Base-by-base conservation (phyloP, 768 basidiomycete genomes). In the Tulasnella sp. region DNA sequence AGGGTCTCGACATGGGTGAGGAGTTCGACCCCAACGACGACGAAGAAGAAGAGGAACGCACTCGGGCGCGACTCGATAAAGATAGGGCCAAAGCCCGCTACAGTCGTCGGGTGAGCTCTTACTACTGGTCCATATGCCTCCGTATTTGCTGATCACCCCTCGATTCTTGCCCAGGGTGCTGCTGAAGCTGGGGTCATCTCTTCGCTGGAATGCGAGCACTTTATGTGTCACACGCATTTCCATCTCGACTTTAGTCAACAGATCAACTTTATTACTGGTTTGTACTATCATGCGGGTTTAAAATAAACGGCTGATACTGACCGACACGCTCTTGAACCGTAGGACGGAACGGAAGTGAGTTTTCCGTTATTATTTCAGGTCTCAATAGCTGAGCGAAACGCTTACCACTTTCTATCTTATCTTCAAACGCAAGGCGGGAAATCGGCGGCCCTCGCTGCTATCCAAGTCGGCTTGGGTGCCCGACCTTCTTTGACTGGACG, bases 211-310 rank as follows among this genome's bases (percentile, higher is more conserved):
- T 89, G 94, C 88, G 87, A 90, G 80, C 91, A 98, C 81, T 99
- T 99, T 84, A 97, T 99, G 96, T 97, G 96, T 83, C 96, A 99
- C 84, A 87, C 90, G 82, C 90, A 87, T 83, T 86, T 96, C 67
- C 90, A 87, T 0, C 93, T 97, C 83, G 87, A 88, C 1, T 94
- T 99, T 78, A 94, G 95, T 0, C 91, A 93, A 11, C 94, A 96
- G 82, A 93, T 99, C 81, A 99, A 99, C 84, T 99, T 99, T 81
- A 93, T 99, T 79, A 97, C 97, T 49, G 95, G 94, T 91, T 79
- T 52, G 88, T 80, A 34, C 31, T 31, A 40, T 25, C 29, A 68
- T 37, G 14, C 58, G 67, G 67, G 49, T 38, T 22, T 40, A 37
- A 39, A 72, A n/a, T n/a, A n/a, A n/a, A 49, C 1, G 45, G n/a